Percentiles rank a stretch among this genome's conserved stretches.
Conservation (phyloP, 140 eudicot genomes). For the Stevia rebaudiana region DNA sequence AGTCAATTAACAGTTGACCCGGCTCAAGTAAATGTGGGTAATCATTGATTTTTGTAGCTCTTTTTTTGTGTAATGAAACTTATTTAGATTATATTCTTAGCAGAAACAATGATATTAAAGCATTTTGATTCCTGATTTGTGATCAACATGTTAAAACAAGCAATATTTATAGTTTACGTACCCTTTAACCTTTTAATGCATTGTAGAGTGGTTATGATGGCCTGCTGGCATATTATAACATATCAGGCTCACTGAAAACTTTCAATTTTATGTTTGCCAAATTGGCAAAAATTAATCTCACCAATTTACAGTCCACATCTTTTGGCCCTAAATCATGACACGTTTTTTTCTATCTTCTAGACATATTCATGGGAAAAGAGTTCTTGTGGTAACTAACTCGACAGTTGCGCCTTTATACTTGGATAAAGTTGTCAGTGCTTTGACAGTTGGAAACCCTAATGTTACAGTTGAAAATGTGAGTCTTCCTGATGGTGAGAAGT, state of each 20-base stretch:
- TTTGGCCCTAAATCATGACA: not conserved
- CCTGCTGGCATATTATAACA: not conserved
- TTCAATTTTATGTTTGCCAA: not conserved
- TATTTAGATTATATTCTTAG: not conserved
- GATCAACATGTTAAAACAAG: not conserved
- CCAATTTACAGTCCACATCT: not conserved
- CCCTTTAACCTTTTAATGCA: not conserved
- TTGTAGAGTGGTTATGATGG: not conserved
- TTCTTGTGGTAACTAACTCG: conserved; percentile 91
- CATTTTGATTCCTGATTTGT: not conserved
- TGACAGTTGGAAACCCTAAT: conserved; percentile 75
- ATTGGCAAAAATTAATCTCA: not conserved
- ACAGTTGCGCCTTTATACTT: conserved; percentile 84
- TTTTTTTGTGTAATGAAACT: not conserved
- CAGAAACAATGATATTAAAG: not conserved
- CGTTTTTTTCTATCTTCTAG: conserved; percentile 24
- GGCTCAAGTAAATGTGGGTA: not conserved
- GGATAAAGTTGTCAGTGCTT: conserved; percentile 72
- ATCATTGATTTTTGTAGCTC: not conserved
- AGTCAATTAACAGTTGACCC: not conserved
- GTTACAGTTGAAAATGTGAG: conserved; percentile 82
- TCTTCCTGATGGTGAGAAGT: conserved; percentile 91
- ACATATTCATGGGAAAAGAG: conserved; percentile 91
- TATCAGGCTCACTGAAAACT: not conserved
- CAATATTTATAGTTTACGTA: not conserved